Evolutionary conservation across 179 eudicot genomes (phyloP), one percentile per base, ranked within the genome.

Genomic region (Beta lomatogona): DNA sequence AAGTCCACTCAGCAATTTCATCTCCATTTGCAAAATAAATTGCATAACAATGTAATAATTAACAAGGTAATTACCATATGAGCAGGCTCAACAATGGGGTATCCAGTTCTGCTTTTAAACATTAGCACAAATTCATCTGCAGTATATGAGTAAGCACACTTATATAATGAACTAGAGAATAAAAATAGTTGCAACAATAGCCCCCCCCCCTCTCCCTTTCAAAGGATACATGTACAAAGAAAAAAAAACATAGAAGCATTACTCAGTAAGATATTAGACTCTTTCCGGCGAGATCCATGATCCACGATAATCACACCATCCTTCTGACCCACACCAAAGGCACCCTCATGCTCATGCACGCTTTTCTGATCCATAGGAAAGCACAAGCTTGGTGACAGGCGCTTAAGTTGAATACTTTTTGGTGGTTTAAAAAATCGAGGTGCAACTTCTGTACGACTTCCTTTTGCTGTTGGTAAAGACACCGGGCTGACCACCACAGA

Each of bases 11-110:
- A 31, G 4, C 79, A 3, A n/a, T 73, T 10, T 60, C 57, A 69
- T 52, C 14, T 59, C 57, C 59, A 75, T 10, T 21, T 53, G 0
- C 4, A 73, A 67, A 28, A 59, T 12, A 36, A 36, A 52, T 28
- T n/a, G 25, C 41, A 46, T 36, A 54, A 11, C 54, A 80, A 25
- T n/a, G 14, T 48, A 13, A 54, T 11, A 78, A 10, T 18, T 58
- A 68, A 68, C 6, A 58, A 21, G 14, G 61, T 61, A 31, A 41
- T 76, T 90, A 94, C 99, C 99, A 96, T 96, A 84, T 94, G 99
- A 82, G 98, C 98, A 85, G 97, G 98, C 90, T 96, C 99, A 52
- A 96, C 93, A 53, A 96, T 91, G 3, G 90, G 89, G 85, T 96
- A 96, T 74, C 92, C 92, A 22, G 95, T 93, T 84, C 85, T 93